These are phyloP conservation scores for Rhynchosporium agropyri DNA, from an alignment of 2,329 filamentous ascomycete genomes.

Conservation along the genomic window DNA sequence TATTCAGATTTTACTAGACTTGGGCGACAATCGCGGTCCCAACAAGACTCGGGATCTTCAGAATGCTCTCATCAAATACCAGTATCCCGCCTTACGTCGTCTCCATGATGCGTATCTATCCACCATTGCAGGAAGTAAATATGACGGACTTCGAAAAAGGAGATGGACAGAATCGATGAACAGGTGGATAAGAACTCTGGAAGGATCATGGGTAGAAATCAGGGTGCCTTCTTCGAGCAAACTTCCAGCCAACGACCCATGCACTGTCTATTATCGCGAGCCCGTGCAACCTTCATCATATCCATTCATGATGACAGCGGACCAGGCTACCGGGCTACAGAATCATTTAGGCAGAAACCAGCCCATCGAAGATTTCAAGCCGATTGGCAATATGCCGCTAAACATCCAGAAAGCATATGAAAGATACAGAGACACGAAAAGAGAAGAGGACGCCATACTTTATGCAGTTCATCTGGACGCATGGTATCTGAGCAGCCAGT, in stretches of 20 bases:
- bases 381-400: neutral
- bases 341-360: neutral
- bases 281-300: neutral
- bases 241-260: slow-evolving; percentile 25
- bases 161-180: slow-evolving; percentile 1
- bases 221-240: neutral
- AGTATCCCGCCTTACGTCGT: slow-evolving; percentile 6
- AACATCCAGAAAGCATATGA: neutral
- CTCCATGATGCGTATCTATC: slow-evolving; percentile 2
- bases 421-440: neutral
- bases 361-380: neutral
- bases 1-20: slow-evolving; percentile 4
- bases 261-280: slow-evolving; percentile 23
- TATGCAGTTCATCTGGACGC: neutral
- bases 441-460: neutral
- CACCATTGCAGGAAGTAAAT: no score
- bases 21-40: neutral
- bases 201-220: slow-evolving; percentile 12
- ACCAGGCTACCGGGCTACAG: neutral
- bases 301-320: neutral
- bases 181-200: slow-evolving; percentile 19
- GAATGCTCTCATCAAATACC: neutral
- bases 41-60: neutral
- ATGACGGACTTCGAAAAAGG: neutral
- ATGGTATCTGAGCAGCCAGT: neutral